Conservation (phyloP, 768 basidiomycete species). For the Tricholoma matsutake region DNA sequence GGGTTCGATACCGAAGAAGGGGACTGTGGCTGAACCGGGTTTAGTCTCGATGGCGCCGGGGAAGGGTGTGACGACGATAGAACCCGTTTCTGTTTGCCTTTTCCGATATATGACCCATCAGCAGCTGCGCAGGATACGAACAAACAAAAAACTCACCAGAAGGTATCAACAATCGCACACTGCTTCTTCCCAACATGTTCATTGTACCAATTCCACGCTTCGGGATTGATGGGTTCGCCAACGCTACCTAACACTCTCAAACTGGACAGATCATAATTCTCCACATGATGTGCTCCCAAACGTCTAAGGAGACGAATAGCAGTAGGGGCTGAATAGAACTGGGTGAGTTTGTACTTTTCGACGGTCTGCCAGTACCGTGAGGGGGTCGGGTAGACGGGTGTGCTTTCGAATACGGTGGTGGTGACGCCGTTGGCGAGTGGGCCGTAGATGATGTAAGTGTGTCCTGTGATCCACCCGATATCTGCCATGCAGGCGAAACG, state of each 20-base stretch:
- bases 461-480: constrained; percentile 98
- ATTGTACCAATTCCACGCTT: constrained; percentile 99
- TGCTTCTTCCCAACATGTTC: constrained; percentile 86
- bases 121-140: not conserved
- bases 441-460: constrained; percentile 95
- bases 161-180: constrained; percentile 94
- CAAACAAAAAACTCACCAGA: constrained; percentile 48
- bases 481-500: constrained; percentile 98
- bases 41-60: constrained; percentile 96
- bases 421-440: constrained; percentile 82
- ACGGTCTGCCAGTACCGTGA: constrained; percentile 97
- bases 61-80: constrained; percentile 91
- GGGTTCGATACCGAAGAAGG: constrained; percentile 94
- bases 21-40: constrained; percentile 94
- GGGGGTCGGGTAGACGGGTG: constrained; percentile 94
- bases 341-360: constrained; percentile 88
- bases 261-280: constrained; percentile 74
- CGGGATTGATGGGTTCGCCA: constrained; percentile 98
- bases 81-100: constrained; percentile 98
- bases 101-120: no score
- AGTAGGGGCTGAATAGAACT: constrained; percentile 93
- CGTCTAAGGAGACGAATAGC: constrained; percentile 86
- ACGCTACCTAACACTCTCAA: constrained; percentile 90
- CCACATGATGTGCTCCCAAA: constrained; percentile 83
- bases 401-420: constrained; percentile 94